A percentile compares a stretch with the other conserved stretches of the same genome.
Conservation (phyloP, 1,139 yeast genomes). For the Suhomyces wounanorum region DNA sequence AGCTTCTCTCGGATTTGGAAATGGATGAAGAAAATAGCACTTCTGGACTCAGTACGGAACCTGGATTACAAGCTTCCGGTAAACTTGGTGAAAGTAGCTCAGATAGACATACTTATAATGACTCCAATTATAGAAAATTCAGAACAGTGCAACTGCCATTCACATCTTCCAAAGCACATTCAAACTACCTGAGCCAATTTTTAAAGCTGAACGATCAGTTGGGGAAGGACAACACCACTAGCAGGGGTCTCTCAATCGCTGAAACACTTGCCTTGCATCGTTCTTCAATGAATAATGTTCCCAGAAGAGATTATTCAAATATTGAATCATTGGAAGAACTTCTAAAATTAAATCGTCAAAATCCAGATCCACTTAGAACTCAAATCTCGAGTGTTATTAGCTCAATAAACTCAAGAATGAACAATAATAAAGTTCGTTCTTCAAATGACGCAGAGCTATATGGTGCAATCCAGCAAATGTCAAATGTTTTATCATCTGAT, state of each 20-base stretch:
- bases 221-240: not conserved
- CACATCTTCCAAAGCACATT: not conserved
- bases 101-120: not conserved
- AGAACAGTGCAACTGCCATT: not conserved
- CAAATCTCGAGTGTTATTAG: slow-evolving; percentile 34
- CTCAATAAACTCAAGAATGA: slow-evolving; percentile 16
- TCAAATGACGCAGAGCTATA: slow-evolving; percentile 32
- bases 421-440: slow-evolving; percentile 14
- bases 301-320: slow-evolving; percentile 31
- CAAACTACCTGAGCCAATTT: not conserved
- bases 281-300: slow-evolving; percentile 34
- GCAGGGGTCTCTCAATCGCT: slow-evolving; percentile 55
- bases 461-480: slow-evolving; percentile 45
- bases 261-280: slow-evolving; percentile 64
- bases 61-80: not conserved
- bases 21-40: slow-evolving; percentile 25
- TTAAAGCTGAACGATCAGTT: not conserved
- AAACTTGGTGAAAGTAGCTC: not conserved
- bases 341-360: slow-evolving; percentile 22
- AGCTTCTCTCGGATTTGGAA: slow-evolving; percentile 53
- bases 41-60: not conserved
- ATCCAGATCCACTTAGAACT: slow-evolving; percentile 23
- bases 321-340: slow-evolving; percentile 29
- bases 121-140: not conserved
- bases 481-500: slow-evolving; percentile 31